These are phyloP conservation scores for Nicotiana obtusifolia DNA, from an alignment of 257 asterid species.

Conservation along the genomic window DNA sequence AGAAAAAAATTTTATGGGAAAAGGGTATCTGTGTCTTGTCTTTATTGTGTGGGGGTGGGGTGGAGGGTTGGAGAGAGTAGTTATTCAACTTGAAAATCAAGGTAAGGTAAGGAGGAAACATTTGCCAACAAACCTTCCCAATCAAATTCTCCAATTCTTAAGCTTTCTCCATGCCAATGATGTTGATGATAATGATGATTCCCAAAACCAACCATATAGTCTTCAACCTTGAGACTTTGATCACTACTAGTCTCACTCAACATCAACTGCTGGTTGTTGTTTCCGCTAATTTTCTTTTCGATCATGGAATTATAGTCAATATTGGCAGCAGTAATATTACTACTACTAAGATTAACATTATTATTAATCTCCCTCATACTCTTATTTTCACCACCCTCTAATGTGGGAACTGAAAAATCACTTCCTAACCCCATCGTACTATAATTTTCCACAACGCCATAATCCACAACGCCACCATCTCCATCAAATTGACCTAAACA, in stretches of 20 bases:
- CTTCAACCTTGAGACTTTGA: constrained; percentile 42
- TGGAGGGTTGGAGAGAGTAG: constrained; percentile 9
- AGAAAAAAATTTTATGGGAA: too few relatives aligned
- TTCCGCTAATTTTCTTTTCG: constrained; percentile 23
- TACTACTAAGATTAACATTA: constrained; percentile 24
- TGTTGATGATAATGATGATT: constrained; percentile 57
- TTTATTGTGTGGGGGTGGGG: background rate
- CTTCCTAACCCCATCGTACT: constrained; percentile 45
- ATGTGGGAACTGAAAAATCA: constrained; percentile 56
- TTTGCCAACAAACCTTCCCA: constrained; percentile 99
- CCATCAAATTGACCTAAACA: constrained; percentile 17
- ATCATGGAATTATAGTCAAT: constrained; percentile 18
- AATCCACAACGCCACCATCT: constrained; percentile 25
- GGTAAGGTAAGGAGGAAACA: constrained; percentile 77
- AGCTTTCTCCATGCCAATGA: constrained; percentile 68
- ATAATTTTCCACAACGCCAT: constrained; percentile 43
- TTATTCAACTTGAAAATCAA: constrained; percentile 67
- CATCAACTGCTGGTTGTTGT: constrained; percentile 14
- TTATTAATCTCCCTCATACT: constrained; percentile 26
- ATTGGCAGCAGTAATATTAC: constrained; percentile 28
- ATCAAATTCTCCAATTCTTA: constrained; percentile 77
- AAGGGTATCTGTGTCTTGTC: background rate
- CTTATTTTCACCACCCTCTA: constrained; percentile 28
- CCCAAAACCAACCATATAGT: constrained; percentile 50
- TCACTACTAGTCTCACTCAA: constrained; percentile 3